Conservation (phyloP, 352 stramenopile genomes). For the Achlya hypogyna region DNA sequence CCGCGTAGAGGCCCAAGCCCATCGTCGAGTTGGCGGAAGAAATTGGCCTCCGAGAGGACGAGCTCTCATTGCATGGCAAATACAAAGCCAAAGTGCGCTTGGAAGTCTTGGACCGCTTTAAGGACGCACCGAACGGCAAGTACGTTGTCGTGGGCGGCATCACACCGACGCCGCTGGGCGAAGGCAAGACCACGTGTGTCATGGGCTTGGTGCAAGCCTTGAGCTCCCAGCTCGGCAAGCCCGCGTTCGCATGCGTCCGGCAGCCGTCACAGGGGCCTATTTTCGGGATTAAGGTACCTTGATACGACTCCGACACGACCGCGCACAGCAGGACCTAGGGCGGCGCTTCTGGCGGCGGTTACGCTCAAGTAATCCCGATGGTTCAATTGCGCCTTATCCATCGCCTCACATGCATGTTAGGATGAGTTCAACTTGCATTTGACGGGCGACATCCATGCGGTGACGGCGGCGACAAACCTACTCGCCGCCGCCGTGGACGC, state of each 20-base stretch:
- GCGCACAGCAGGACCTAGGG: constrained; percentile 23
- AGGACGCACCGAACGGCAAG: constrained; percentile 86
- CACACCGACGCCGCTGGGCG: constrained; percentile 95
- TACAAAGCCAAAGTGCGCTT: constrained; percentile 92
- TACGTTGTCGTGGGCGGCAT: constrained; percentile 97
- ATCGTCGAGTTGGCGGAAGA: constrained; percentile 34
- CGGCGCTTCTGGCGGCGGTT: constrained; percentile 74
- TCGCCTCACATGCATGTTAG: constrained; percentile 27
- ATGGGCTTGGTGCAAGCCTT: constrained; percentile 94
- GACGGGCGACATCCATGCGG: constrained; percentile 98
- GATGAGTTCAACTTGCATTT: constrained; percentile 99
- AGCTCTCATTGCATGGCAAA: constrained; percentile 84
- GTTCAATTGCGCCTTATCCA: not conserved
- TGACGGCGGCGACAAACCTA: constrained; percentile 97
- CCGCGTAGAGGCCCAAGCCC: constrained; percentile 24
- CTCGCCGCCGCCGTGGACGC: constrained; percentile 96
- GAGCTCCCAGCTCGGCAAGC: constrained; percentile 87
- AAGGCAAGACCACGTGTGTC: constrained; percentile 97
- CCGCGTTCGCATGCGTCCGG: constrained; percentile 94
- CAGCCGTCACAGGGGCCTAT: constrained; percentile 95
- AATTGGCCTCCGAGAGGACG: constrained; percentile 34
- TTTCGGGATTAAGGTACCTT: constrained; percentile 95
- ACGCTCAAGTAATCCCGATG: constrained; percentile 89
- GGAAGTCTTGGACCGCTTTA: constrained; percentile 80
- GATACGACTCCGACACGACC: not conserved